A percentile compares a stretch with the other conserved stretches of the same genome.
phyloP scores from a whole-genome alignment of 495 filamentous ascomycete genomes.

The Aspergillus sclerotioniger region DNA sequence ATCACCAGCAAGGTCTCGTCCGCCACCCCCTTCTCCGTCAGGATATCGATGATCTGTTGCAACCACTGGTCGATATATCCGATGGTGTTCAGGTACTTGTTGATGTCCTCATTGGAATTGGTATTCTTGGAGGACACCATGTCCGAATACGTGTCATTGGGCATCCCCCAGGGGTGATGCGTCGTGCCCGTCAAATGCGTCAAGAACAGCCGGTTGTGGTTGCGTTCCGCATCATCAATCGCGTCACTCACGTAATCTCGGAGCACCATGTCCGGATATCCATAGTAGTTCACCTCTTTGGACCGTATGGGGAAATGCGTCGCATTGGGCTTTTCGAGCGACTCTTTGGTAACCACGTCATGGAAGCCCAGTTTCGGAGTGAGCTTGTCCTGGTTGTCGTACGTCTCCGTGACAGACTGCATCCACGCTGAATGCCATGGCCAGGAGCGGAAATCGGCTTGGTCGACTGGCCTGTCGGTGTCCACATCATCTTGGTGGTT shows the following conservation, averaged over 20 bases:
- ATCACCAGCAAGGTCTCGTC: conserved; percentile 51
- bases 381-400: conserved; percentile 44
- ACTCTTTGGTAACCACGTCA: conserved; percentile 40
- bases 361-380: conserved; percentile 41
- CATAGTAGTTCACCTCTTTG: conserved; percentile 50
- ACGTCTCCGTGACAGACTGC: conserved; percentile 49
- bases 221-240: conserved; percentile 41
- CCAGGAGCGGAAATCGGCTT: conserved; percentile 28
- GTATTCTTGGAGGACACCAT: conserved; percentile 24
- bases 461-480: conserved; percentile 13
- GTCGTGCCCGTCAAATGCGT: conserved; percentile 50
- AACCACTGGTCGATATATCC: conserved; percentile 47
- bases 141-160: conserved; percentile 34
- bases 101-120: conserved; percentile 33
- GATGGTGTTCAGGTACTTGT: conserved; percentile 43
- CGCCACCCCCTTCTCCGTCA: conserved; percentile 47
- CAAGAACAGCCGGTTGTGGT: conserved; percentile 45
- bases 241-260: conserved; percentile 47
- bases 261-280: conserved; percentile 45
- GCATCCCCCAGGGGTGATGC: conserved; percentile 47
- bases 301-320: conserved; percentile 37
- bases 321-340: conserved; percentile 34
- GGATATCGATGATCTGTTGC: conserved; percentile 39
- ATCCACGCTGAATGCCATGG: conserved; percentile 49
- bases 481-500: conserved; percentile 29